phyloP scores from a whole-genome alignment of 495 filamentous ascomycete genomes.

The Physcia stellaris region DNA sequence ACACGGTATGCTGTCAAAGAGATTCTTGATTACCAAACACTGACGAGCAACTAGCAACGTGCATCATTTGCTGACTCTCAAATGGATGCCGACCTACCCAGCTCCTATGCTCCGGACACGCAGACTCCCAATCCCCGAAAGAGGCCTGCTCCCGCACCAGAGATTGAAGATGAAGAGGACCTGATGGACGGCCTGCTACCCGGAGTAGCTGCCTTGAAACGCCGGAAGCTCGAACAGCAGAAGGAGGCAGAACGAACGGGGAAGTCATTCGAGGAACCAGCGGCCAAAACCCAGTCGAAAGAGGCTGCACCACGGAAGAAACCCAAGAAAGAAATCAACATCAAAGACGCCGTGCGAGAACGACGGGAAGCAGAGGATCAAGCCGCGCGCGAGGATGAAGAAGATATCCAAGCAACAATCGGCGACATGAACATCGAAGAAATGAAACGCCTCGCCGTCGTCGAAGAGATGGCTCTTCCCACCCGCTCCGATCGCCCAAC shows the following conservation, averaged over 20 bases:
- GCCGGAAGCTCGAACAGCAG: constrained; percentile 40
- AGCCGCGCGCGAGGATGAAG: constrained; percentile 42
- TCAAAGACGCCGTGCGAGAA: constrained; percentile 53
- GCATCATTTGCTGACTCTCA: too few relatives aligned
- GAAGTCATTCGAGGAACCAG: constrained; percentile 10
- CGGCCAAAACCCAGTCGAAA: constrained; percentile 15
- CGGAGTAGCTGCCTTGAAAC: constrained; percentile 58
- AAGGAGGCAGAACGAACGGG: constrained; percentile 22
- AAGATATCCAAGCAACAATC: constrained; percentile 34
- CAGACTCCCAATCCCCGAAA: constrained; percentile 15
- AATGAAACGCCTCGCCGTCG: constrained; percentile 61
- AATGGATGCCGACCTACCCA: too few relatives aligned
- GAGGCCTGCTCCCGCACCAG: constrained; percentile 16
- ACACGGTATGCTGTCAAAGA: constrained; percentile 1
- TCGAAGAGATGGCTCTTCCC: constrained; percentile 65
- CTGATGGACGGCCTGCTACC: constrained; percentile 54
- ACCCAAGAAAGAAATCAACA: constrained; percentile 47
- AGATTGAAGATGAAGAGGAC: constrained; percentile 35
- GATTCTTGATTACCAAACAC: too few relatives aligned
- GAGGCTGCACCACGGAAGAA: constrained; percentile 22
- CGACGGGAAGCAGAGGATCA: constrained; percentile 58
- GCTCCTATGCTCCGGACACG: too few relatives aligned
- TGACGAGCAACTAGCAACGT: too few relatives aligned
- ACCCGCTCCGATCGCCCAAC: constrained; percentile 12
- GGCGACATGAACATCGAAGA: constrained; percentile 51